These are phyloP conservation scores for Aspergillus sp. DNA, from an alignment of 2,329 filamentous ascomycete species.

Conservation along the genomic window DNA sequence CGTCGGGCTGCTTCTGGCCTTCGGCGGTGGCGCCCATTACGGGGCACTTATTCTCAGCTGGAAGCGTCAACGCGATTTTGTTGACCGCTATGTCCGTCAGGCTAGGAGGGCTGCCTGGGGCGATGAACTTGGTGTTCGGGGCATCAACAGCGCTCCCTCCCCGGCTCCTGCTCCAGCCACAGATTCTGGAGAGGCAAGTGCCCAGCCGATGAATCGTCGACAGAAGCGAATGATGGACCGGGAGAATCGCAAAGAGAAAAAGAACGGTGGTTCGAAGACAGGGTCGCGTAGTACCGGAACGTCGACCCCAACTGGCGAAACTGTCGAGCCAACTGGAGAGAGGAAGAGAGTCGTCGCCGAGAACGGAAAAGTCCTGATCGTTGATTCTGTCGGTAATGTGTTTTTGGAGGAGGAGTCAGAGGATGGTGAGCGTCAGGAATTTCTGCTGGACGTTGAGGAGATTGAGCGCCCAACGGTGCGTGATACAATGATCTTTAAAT, in stretches of 20 bases:
- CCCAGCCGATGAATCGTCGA: slow-evolving; percentile 72
- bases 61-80: slow-evolving; percentile 87
- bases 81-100: slow-evolving; percentile 86
- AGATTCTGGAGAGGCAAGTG: slow-evolving; percentile 48
- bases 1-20: slow-evolving; percentile 74
- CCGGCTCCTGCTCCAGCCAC: slow-evolving; percentile 37
- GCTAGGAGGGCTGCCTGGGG: slow-evolving; percentile 89
- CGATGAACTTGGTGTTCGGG: slow-evolving; percentile 65
- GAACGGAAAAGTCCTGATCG: slow-evolving; percentile 92
- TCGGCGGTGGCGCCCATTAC: slow-evolving; percentile 86
- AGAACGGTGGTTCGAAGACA: slow-evolving; percentile 42
- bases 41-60: slow-evolving; percentile 79
- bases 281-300: slow-evolving; percentile 43
- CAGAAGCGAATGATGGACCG: slow-evolving; percentile 88
- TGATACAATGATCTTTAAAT: slow-evolving; percentile 78
- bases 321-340: slow-evolving; percentile 66
- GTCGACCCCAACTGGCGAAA: slow-evolving; percentile 53
- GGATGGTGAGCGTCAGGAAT: slow-evolving; percentile 79
- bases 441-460: slow-evolving; percentile 84
- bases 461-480: slow-evolving; percentile 72
- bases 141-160: slow-evolving; percentile 50
- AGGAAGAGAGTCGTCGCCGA: slow-evolving; percentile 88
- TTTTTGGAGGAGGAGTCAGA: slow-evolving; percentile 91
- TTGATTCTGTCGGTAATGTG: slow-evolving; percentile 88
- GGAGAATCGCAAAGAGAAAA: slow-evolving; percentile 67